These are phyloP conservation scores for Globisporangium perplexum DNA, from an alignment of 352 stramenopile genomes.

Conservation along the genomic window DNA sequence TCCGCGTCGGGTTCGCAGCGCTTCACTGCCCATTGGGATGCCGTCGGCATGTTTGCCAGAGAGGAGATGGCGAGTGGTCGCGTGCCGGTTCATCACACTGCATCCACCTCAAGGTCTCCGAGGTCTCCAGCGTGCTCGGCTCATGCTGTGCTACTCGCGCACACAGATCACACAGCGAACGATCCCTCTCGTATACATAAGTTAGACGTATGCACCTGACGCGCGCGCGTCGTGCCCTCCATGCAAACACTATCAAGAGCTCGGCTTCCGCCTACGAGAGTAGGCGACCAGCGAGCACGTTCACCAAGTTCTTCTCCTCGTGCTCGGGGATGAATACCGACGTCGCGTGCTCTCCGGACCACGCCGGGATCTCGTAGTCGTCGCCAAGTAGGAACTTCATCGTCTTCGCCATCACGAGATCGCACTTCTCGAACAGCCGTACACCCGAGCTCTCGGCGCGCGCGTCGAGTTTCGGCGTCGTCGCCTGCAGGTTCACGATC, in stretches of 20 bases:
- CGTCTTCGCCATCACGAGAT: constrained; percentile 68
- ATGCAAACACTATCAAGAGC: neutral
- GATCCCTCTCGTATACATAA: neutral
- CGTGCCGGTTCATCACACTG: neutral
- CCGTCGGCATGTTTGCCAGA: constrained; percentile 1
- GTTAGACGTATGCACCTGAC: neutral
- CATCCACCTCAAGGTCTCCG: too few species aligned
- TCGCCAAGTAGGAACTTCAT: constrained; percentile 66
- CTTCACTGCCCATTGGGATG: neutral
- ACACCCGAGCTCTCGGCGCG: constrained; percentile 61
- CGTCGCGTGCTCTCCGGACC: constrained; percentile 48
- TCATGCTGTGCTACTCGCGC: too few species aligned
- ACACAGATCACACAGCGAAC: neutral
- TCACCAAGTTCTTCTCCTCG: constrained; percentile 69
- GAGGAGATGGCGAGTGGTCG: neutral
- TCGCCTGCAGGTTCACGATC: constrained; percentile 75
- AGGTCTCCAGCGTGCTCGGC: too few species aligned
- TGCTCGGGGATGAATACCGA: constrained; percentile 66
- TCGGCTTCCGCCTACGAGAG: constrained; percentile 18
- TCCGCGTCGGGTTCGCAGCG: neutral
- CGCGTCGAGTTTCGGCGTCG: constrained; percentile 64
- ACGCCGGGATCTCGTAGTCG: constrained; percentile 52
- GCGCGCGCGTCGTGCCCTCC: neutral
- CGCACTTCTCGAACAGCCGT: constrained; percentile 64
- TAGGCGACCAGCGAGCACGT: constrained; percentile 62